A percentile compares a stretch with the other conserved stretches of the same genome.
phyloP scores from a whole-genome alignment of 768 basidiomycete species.

The Chiua virens region DNA sequence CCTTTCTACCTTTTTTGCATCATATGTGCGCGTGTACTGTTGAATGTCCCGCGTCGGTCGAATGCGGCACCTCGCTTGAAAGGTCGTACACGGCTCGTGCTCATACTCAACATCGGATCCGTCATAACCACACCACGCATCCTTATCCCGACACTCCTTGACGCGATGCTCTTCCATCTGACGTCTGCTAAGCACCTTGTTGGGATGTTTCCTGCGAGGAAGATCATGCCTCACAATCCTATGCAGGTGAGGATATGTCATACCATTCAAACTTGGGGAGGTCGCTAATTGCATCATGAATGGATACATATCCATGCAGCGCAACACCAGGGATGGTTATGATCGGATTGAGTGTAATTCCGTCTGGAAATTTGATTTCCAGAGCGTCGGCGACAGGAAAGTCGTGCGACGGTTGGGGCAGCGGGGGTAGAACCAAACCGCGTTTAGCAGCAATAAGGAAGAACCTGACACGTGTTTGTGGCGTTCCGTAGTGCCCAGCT shows the following conservation, averaged over 20 bases:
- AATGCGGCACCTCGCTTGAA: conserved; percentile 48
- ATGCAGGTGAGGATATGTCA: background rate
- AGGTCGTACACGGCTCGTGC: conserved; percentile 36
- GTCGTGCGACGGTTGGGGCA: conserved; percentile 46
- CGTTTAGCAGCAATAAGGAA: conserved; percentile 47
- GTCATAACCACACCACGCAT: conserved; percentile 33
- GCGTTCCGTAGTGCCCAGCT: conserved; percentile 49
- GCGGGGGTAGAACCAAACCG: conserved; percentile 35
- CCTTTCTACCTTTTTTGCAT: conserved; percentile 57
- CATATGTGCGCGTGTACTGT: conserved; percentile 61
- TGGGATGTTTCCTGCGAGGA: conserved; percentile 25
- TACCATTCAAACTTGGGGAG: conserved; percentile 76
- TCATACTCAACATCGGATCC: conserved; percentile 33
- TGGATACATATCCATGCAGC: conserved; percentile 55
- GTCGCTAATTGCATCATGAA: conserved; percentile 75
- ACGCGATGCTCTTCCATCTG: conserved; percentile 21
- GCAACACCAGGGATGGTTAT: conserved; percentile 49
- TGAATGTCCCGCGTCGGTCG: conserved; percentile 54
- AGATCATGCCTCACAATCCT: background rate
- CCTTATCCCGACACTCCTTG: conserved; percentile 39
- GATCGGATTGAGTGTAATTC: conserved; percentile 42
- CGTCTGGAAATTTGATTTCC: conserved; percentile 51
- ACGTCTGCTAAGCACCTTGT: conserved; percentile 1
- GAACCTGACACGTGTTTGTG: conserved; percentile 46
- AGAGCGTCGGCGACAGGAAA: conserved; percentile 42